Conservation (phyloP, 140 eudicot species). For the Oenanthe javanica region DNA sequence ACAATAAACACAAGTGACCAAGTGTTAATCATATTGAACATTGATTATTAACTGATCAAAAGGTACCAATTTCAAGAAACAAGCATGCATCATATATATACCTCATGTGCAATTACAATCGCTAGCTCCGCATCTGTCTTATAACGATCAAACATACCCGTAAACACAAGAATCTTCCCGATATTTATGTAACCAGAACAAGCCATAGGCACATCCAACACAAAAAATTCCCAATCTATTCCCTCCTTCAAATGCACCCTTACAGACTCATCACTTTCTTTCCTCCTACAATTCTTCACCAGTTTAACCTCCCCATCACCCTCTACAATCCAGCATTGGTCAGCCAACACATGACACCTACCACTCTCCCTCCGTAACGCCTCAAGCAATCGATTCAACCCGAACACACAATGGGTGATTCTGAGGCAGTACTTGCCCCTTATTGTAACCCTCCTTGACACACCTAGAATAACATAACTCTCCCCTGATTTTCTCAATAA, state of each 20-base stretch:
- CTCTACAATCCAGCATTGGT: not conserved
- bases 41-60: not conserved
- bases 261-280: not conserved
- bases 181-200: not conserved
- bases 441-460: not conserved
- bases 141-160: not conserved
- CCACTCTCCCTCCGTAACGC: not conserved
- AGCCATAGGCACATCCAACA: not conserved
- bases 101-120: not conserved
- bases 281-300: not conserved
- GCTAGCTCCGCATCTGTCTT: not conserved
- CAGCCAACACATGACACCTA: not conserved
- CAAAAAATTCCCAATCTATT: not conserved
- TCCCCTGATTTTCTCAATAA: not conserved
- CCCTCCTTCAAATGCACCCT: not conserved
- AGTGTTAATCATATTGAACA: not conserved
- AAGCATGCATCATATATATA: not conserved
- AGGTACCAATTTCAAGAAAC: not conserved
- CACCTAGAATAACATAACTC: not conserved
- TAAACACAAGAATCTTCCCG: conserved; percentile 3
- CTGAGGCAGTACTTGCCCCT: not conserved
- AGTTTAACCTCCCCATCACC: not conserved
- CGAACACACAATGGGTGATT: not conserved
- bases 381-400: not conserved
- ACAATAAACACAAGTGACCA: not conserved